Conservation (phyloP, 192 early-diverging fungal genomes). For the Diversispora epigaea region DNA sequence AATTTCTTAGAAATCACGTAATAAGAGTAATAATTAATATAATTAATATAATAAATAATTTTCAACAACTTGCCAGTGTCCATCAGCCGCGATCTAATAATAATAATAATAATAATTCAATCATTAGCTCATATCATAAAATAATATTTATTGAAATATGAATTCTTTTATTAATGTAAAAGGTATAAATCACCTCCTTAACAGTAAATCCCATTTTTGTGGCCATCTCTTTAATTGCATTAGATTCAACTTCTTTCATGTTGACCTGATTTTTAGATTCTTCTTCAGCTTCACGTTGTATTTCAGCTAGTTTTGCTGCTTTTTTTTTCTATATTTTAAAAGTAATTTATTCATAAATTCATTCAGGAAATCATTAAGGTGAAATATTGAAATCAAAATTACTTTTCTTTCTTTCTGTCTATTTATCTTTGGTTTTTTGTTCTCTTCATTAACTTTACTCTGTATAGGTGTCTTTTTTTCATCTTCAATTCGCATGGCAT, state of each 20-base stretch:
- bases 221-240: conserved; percentile 63
- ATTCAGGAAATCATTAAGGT: no score
- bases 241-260: conserved; percentile 68
- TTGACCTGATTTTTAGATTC: conserved; percentile 79
- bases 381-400: no score
- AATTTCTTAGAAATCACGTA: neutral
- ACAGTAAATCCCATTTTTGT: conserved; percentile 59
- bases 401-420: no score
- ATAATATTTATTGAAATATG: neutral
- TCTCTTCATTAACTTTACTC: no score
- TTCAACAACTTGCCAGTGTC: conserved; percentile 71
- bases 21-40: neutral
- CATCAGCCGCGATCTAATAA: conserved; percentile 74
- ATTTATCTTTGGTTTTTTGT: no score
- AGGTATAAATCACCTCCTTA: conserved; percentile 54
- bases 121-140: neutral
- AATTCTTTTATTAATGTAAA: no score
- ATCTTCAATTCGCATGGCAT: no score
- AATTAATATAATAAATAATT: no score
- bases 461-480: no score
- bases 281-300: conserved; percentile 69
- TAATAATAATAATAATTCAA: neutral
- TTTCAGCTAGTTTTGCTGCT: conserved; percentile 66
- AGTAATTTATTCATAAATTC: no score
- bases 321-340: conserved; percentile 63